phyloP scores from a whole-genome alignment of 2,329 filamentous ascomycete species.

The Fusarium solani-melongenae region DNA sequence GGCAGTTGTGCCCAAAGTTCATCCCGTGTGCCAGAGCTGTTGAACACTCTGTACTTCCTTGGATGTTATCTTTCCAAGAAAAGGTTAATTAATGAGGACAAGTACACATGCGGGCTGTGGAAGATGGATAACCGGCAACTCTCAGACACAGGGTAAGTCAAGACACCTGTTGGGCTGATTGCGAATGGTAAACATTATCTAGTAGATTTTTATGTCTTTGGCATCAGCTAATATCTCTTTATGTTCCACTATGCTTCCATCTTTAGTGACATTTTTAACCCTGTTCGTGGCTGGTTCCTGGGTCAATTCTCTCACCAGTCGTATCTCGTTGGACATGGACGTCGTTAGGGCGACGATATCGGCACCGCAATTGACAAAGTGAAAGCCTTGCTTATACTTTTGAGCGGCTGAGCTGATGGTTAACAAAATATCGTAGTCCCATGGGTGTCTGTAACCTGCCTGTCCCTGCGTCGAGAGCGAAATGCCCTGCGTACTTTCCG shows the following conservation, averaged over 20 bases:
- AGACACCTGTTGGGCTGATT: background rate
- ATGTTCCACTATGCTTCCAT: background rate
- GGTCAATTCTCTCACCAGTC: background rate
- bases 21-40: too few species aligned
- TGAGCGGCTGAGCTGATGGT: background rate
- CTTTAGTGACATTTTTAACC: background rate
- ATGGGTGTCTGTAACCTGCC: background rate
- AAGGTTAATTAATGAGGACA: too few species aligned
- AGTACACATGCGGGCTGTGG: too few species aligned
- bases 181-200: background rate
- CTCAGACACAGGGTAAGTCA: background rate
- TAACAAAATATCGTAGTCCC: too few species aligned
- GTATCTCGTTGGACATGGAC: background rate
- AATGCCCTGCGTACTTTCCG: constrained; percentile 5
- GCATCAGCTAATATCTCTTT: background rate
- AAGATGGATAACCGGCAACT: too few species aligned
- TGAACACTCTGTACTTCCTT: too few species aligned
- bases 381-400: background rate
- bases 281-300: background rate
- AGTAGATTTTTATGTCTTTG: background rate
- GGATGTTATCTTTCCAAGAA: too few species aligned
- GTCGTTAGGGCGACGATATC: background rate
- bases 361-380: constrained; percentile 2
- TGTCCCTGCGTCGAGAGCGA: background rate
- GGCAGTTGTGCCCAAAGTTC: too few species aligned